Evolutionary conservation across 352 stramenopile genomes (phyloP), one percentile per base, ranked within the genome.

Genomic region (Globisporangium paddicum): DNA sequence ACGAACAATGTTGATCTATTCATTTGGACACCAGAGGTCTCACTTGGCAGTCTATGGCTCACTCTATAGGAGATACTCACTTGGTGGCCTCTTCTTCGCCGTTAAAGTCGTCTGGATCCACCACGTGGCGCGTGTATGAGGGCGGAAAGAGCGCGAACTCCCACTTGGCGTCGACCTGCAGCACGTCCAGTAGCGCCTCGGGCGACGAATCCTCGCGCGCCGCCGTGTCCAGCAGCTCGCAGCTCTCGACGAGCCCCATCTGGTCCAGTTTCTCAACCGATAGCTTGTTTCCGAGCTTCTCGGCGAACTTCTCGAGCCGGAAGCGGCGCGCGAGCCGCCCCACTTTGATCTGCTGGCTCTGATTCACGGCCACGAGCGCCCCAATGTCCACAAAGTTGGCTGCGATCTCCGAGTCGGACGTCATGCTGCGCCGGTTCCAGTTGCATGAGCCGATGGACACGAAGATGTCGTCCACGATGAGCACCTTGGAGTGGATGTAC

Each of bases 401-500:
- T n/a, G 64, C 76, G 37, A 90, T 82, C 60, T 90, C 78, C 44
- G 73, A 73, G 66, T 89, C 79, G 35, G 66, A 82, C 40, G 77
- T 87, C 63, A 90, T 86, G 52, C 82, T 96, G 34, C 92, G 84
- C 50, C 95, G 85, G 63, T 97, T 97, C 68, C 95, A 97, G 71
- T 97, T 97, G 52, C 86, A 77, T 37, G 85, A 96, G 11, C 90
- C 88, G 50, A 97, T 79, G 0, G 91, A 86, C 40, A 85, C 67
- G 45, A 89, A 86, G 47, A 89, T 79, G 57, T 97, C 90, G 64
- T 98, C 91, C 25, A 90, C 57, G 47, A 94, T 65, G 44, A 95
- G 54, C 23, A 92, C 50, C 44, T 94, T 93, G 41, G 70, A 79
- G 66, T 96, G 87, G 41, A 94, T 75, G 67, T 92, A 95, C 28